Conservation (phyloP, 768 basidiomycete species). For the Mycena rosella region DNA sequence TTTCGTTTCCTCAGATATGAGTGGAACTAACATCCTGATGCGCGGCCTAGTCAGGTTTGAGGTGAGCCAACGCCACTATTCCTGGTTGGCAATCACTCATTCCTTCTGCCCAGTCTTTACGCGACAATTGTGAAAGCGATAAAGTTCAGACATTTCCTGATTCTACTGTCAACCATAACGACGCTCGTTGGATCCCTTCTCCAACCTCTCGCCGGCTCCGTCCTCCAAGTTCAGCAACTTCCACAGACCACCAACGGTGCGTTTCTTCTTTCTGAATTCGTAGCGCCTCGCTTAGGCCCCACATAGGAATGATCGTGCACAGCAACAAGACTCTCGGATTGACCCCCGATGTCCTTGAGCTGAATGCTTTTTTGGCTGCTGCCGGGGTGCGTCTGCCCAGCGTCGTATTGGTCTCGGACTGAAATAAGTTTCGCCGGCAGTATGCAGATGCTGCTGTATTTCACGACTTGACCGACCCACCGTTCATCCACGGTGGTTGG, state of each 20-base stretch:
- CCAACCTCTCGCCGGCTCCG: conserved; percentile 51
- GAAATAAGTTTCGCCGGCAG: conserved; percentile 16
- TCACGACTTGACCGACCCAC: conserved; percentile 65
- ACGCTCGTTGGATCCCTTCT: conserved; percentile 45
- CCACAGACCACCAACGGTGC: conserved; percentile 41
- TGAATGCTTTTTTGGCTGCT: conserved; percentile 70
- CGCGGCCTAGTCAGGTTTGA: conserved; percentile 5
- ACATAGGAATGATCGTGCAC: conserved; percentile 14
- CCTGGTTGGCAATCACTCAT: neutral
- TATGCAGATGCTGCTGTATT: conserved; percentile 61
- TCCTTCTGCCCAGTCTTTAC: conserved; percentile 1
- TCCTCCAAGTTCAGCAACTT: conserved; percentile 52
- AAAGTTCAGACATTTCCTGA: conserved; percentile 61
- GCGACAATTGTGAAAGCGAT: conserved; percentile 5
- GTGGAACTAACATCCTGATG: neutral
- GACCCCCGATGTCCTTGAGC: conserved; percentile 53
- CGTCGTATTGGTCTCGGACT: neutral
- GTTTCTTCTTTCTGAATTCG: neutral
- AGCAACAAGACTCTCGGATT: conserved; percentile 58
- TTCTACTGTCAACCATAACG: conserved; percentile 59
- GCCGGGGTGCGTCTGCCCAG: conserved; percentile 59
- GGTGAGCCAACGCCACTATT: conserved; percentile 43
- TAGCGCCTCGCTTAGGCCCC: neutral
- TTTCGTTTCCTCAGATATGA: neutral
- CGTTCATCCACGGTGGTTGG: conserved; percentile 67